These are phyloP conservation scores for Candida smagusa DNA, from an alignment of 1,139 yeast genomes.

Conservation along the genomic window DNA sequence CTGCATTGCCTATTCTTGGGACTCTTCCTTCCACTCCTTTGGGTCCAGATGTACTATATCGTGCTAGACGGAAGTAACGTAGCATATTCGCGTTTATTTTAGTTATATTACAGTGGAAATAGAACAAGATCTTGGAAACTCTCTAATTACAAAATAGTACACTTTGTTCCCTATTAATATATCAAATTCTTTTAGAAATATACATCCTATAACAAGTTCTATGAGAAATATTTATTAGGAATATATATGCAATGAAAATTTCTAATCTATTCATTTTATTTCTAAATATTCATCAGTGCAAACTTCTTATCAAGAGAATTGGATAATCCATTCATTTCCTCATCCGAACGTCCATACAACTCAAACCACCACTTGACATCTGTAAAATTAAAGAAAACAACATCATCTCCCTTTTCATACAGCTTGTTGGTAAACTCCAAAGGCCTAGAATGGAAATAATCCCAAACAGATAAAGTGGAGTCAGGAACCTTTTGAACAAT, in stretches of 20 bases:
- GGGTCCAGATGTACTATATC: constrained; percentile 20
- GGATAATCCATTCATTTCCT: constrained; percentile 71
- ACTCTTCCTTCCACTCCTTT: constrained; percentile 40
- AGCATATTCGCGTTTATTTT: not conserved
- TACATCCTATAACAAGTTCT: no score
- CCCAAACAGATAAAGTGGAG: constrained; percentile 85
- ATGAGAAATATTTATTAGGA: no score
- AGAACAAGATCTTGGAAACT: no score
- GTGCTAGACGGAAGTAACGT: not conserved
- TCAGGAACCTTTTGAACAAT: constrained; percentile 30
- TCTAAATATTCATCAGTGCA: constrained; percentile 32
- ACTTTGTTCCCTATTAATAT: no score
- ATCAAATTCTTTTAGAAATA: no score
- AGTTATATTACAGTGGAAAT: no score
- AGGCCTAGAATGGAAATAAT: constrained; percentile 76
- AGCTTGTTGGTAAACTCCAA: constrained; percentile 62
- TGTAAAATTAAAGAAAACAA: constrained; percentile 64
- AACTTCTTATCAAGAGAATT: constrained; percentile 43
- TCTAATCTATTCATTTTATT: no score
- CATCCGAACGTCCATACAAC: constrained; percentile 69
- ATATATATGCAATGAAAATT: no score
- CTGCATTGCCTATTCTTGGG: constrained; percentile 14
- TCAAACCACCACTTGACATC: constrained; percentile 88
- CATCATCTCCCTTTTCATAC: constrained; percentile 42
- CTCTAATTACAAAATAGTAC: no score